phyloP scores from a whole-genome alignment of 306 rosid species.

The Sesbania bispinosa region DNA sequence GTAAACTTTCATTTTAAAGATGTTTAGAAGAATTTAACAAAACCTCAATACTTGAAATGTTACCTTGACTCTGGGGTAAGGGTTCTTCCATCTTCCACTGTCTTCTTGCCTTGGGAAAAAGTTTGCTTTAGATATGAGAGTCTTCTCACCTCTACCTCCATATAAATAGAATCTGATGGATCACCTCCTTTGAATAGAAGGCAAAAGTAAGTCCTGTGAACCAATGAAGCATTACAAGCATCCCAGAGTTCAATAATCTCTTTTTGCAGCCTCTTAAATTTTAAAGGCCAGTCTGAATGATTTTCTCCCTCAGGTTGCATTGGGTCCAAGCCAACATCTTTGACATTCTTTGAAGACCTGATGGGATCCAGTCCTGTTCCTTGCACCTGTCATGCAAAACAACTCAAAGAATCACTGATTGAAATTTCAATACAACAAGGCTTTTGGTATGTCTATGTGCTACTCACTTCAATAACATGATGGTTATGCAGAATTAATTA shows the following conservation, averaged over 20 bases:
- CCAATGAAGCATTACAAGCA: conserved; percentile 78
- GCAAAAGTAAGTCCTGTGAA: conserved; percentile 94
- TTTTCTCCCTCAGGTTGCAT: conserved; percentile 48
- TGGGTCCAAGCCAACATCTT: conserved; percentile 75
- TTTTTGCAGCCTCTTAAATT: conserved; percentile 71
- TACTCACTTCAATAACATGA: conserved; percentile 3
- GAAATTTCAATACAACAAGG: background rate
- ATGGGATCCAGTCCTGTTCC: conserved; percentile 33
- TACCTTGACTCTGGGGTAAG: conserved; percentile 67
- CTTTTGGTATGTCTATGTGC: conserved; percentile 10
- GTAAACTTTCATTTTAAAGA: too few relatives aligned
- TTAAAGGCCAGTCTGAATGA: conserved; percentile 69
- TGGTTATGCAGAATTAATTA: background rate
- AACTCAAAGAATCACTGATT: conserved; percentile 1
- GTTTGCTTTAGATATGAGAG: conserved; percentile 65
- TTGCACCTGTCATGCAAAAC: conserved; percentile 39
- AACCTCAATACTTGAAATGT: background rate
- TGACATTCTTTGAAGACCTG: conserved; percentile 41
- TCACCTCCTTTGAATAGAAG: conserved; percentile 87
- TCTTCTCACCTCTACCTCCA: conserved; percentile 90
- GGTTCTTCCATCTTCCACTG: conserved; percentile 56
- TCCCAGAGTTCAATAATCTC: conserved; percentile 85
- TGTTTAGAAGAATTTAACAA: background rate
- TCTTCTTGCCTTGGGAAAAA: conserved; percentile 48
- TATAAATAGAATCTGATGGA: conserved; percentile 69